Evolutionary conservation across 2,329 filamentous ascomycete genomes (phyloP).

Genomic region (Fonsecaea monophora): DNA sequence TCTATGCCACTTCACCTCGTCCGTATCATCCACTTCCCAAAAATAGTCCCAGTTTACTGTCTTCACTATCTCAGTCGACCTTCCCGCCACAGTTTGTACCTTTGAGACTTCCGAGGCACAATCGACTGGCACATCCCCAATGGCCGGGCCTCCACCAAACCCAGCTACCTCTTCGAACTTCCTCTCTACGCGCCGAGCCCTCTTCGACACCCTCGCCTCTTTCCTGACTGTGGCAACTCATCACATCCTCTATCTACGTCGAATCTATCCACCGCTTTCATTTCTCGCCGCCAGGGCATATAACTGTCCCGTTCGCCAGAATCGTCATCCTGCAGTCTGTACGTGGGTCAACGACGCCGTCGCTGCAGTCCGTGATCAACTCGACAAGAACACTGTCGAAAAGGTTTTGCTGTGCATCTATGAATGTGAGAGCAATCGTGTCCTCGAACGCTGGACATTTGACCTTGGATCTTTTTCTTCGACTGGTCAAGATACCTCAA

Average conservation of each 20-base stretch:
- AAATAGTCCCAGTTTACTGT: not conserved
- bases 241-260: conserved; percentile 82
- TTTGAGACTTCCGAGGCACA: not conserved
- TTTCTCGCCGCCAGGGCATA: conserved; percentile 82
- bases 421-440: conserved; percentile 56
- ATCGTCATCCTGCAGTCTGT: conserved; percentile 83
- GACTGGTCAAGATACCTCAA: conserved; percentile 53
- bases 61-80: not conserved
- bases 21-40: not conserved
- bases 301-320: conserved; percentile 84
- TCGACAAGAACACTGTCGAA: conserved; percentile 66
- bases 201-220: conserved; percentile 68
- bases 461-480: conserved; percentile 64
- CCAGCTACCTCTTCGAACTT: conserved; percentile 47
- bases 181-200: conserved; percentile 49
- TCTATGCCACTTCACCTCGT: not conserved
- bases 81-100: not conserved
- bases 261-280: conserved; percentile 76
- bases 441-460: conserved; percentile 67
- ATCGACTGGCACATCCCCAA: not conserved
- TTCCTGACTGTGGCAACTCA: conserved; percentile 86
- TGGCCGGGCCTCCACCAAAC: conserved; percentile 30
- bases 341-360: conserved; percentile 84
- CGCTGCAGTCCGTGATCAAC: conserved; percentile 71
- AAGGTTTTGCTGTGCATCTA: conserved; percentile 65